Evolutionary conservation across 2,329 filamentous ascomycete genomes (phyloP), one percentile per base, ranked within the genome.

Genomic region (Alternaria sp.): DNA sequence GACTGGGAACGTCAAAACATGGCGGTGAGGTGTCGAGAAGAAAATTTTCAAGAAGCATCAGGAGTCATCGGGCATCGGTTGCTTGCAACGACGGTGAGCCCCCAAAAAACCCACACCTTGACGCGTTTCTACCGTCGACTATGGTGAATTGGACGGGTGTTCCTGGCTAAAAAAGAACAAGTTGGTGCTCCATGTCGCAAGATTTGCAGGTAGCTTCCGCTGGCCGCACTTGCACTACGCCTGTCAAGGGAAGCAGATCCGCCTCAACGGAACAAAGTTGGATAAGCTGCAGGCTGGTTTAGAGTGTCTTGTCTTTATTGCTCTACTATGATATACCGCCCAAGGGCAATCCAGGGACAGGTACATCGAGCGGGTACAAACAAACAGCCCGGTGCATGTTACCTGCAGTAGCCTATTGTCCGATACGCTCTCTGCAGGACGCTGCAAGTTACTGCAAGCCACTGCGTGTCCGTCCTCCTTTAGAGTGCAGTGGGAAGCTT

Each of bases 401-500:
- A 61, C 66, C 66, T 74, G 72, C 72, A 75, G 69, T 73, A 73
- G 72, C 56, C 45, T 44, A 49, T 51, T 70, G 61, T 68, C 65
- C 42, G 66, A 62, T 31, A 65, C 51, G 60, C 66, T 48, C 45
- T 56, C 28, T 54, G 65, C 62, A 66, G 54, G 51, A 55, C 61
- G 58, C 68, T 69, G 70, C 72, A 69, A 34, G 39, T 34, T 50
- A 36, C 46, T 55, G 56, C 56, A 49, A 56, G 50, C 68, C 69
- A 64, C 67, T 73, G 70, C 69, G 64, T 60, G 62, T 61, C 63
- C 48, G 62, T 61, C 63, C 48, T 51, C 62, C 29, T 54, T 50
- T 56, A 55, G 54, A 48, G 60, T 44, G 50, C 49, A 54, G 49
- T 56, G 10, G 53, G 31, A 41, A 52, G 50, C 51, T 33, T 37